Conservation (phyloP, 2,329 filamentous ascomycete species). For the Xylaria digitata region DNA sequence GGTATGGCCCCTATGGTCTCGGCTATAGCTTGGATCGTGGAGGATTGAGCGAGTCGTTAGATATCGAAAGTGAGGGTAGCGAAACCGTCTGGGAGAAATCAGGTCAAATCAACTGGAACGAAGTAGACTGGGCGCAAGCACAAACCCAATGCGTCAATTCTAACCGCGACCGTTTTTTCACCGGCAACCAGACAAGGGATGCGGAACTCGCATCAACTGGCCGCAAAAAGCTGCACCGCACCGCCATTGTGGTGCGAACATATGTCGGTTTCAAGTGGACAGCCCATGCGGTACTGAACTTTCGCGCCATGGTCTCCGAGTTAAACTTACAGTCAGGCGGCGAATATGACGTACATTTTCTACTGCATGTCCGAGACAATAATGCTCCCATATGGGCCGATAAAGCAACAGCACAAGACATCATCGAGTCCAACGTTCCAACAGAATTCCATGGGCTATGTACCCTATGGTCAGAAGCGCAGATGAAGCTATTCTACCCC, state of each 20-base stretch:
- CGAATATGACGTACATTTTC: slow-evolving; percentile 84
- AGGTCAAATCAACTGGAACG: slow-evolving; percentile 67
- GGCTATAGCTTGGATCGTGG: slow-evolving; percentile 82
- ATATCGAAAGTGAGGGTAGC: slow-evolving; percentile 76
- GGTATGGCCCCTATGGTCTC: slow-evolving; percentile 85
- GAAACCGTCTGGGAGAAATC: slow-evolving; percentile 67
- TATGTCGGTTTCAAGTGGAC: slow-evolving; percentile 85
- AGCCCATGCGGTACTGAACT: slow-evolving; percentile 79
- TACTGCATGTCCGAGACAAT: slow-evolving; percentile 86
- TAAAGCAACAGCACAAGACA: slow-evolving; percentile 74
- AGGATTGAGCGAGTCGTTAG: slow-evolving; percentile 76
- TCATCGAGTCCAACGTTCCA: slow-evolving; percentile 74
- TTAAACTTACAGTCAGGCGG: slow-evolving; percentile 80
- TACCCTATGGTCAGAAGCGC: slow-evolving; percentile 84
- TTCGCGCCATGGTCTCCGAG: slow-evolving; percentile 84
- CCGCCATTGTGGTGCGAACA: slow-evolving; percentile 81
- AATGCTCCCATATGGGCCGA: slow-evolving; percentile 85
- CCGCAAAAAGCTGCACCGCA: slow-evolving; percentile 65
- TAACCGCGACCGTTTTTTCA: slow-evolving; percentile 73
- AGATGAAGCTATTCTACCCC: slow-evolving; percentile 83
- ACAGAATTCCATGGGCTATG: slow-evolving; percentile 83
- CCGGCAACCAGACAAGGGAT: slow-evolving; percentile 52
- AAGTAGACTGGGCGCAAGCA: slow-evolving; percentile 65
- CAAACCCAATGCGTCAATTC: slow-evolving; percentile 65
- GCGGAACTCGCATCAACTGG: slow-evolving; percentile 44